Base-by-base conservation (phyloP, 768 basidiomycete genomes). In the Gymnopilus junonius region DNA sequence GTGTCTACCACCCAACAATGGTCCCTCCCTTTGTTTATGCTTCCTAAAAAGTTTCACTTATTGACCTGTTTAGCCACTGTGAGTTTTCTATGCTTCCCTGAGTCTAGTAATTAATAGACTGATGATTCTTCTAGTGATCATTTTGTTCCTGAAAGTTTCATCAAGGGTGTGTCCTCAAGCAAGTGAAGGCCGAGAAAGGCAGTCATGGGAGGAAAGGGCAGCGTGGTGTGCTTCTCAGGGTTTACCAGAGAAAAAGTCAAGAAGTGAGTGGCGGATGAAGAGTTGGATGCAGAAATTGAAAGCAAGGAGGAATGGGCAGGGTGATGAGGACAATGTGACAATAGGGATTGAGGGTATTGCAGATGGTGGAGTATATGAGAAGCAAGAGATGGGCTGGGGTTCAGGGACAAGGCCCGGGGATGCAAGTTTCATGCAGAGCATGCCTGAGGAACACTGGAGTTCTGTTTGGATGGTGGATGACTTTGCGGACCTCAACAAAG, bases 401-500 rank as follows among this genome's bases (percentile, higher is more conserved):
- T 39, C 11, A 39, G 37, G 37, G 15, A 17, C 6, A 6, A 7
- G 6, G 4, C 3, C 3, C 8, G 37, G 37, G 15, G 4, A 14
- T 14, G n/a, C n/a, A n/a, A n/a, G n/a, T n/a, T n/a, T n/a, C n/a
- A n/a, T n/a, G n/a, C 37, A 12, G 8, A 17, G 37, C 15, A 17
- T 4, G 15, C 40, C 21, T 4, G 20, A 3, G 12, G 61, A 43
- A 4, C 23, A 54, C 17, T 61, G 59, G 59, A 32, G 25, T 23
- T 25, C 17, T 1, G 31, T 62, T 4, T 62, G 61, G 61, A 5
- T 32, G 20, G 51, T 65, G 21, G 65, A 62, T 17, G 65, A 77
- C 55, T 83, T 78, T 50, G 62, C 42, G 0, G 67, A 75, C 32
- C 64, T 83, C 29, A 81, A 78, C 59, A 66, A 71, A 1, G 63